phyloP scores from a whole-genome alignment of 192 early-diverging fungal species.

The Allomyces arbusculus region DNA sequence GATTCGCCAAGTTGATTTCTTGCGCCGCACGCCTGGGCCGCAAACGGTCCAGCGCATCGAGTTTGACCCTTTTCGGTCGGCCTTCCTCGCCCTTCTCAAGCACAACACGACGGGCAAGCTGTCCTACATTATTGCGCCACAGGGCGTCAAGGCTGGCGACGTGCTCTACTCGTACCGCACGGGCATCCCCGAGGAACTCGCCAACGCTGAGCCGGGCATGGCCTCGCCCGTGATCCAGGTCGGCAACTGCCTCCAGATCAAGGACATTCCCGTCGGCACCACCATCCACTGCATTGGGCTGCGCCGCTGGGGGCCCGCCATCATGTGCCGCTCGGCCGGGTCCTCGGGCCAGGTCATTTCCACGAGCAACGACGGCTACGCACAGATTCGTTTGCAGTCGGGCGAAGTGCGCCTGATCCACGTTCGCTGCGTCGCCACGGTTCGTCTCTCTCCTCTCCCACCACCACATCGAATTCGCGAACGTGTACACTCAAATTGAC shows the following conservation, averaged over 20 bases:
- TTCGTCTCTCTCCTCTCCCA: neutral
- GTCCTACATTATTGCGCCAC: conserved; percentile 70
- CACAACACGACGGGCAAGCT: conserved; percentile 53
- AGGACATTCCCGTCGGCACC: conserved; percentile 82
- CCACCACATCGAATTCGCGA: too few relatives aligned
- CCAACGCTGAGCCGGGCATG: conserved; percentile 14
- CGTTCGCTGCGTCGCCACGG: conserved; percentile 63
- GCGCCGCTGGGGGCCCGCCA: conserved; percentile 48
- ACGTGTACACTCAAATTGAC: too few relatives aligned
- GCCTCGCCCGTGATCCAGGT: conserved; percentile 32
- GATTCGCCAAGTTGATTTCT: conserved; percentile 71
- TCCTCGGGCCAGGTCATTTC: conserved; percentile 62
- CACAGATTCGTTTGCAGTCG: conserved; percentile 63
- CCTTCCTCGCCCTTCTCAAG: conserved; percentile 65
- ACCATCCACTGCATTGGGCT: conserved; percentile 71
- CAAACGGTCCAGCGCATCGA: conserved; percentile 77
- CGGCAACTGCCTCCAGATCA: conserved; percentile 76
- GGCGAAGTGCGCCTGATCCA: conserved; percentile 73
- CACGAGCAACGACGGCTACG: conserved; percentile 52
- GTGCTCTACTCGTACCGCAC: conserved; percentile 42
- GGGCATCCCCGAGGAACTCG: conserved; percentile 4
- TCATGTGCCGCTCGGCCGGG: conserved; percentile 69
- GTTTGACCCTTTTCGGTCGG: conserved; percentile 81
- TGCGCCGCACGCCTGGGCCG: conserved; percentile 44
- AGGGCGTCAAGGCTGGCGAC: conserved; percentile 51